Base-by-base conservation (phyloP, 1,284 basidiomycete genomes). In the Ustilago lituana region DNA sequence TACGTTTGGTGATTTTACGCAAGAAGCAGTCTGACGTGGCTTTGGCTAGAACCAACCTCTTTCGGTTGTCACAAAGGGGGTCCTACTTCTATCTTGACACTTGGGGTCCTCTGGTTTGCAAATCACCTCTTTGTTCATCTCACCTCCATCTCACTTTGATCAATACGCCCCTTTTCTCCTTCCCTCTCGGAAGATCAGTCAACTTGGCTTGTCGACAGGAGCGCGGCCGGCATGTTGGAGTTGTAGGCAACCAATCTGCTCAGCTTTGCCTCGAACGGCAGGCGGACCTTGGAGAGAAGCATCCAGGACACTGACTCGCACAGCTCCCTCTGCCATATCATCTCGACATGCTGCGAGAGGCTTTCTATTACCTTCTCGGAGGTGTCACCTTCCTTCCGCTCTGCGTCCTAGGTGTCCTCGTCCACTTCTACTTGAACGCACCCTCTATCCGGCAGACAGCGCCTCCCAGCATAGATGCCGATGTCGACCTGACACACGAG, bases 311-410 rank as follows among this genome's bases (percentile, higher is more conserved):
- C n/a, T n/a, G n/a, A n/a, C n/a, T n/a, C n/a, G n/a, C n/a, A 12
- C 12, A 6, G 6, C 27, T 12, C 12, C 12, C 7, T 29, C 27
- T 12, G 27, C 15, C 37, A 19, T 1, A 26, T 11, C 23, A 9
- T 4, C n/a, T 20, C 49, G 43, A 4, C 31, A 73, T 74, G 73
- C 29, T 76, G 44, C 67, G 68, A 19, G 73, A 72, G 39, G 58
- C 71, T 19, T 77, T 78, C 61, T 73, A 76, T 67, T 81, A 81
- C 60, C 64, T 81, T 53, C 57, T 81, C n/a, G 79, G 79, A 29
- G 79, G 79, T 19, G 44, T 81, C 36, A 81, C 79, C 35, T 80
- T 81, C 52, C 65, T 79, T 4, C 79, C 79, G 15, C 61, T 79
- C 20, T 78, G 74, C 47, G 9, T 64, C 24, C 22, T 66, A 29